Conservation (phyloP, 202 grass and related monocot species). For the Panicum hallii region DNA sequence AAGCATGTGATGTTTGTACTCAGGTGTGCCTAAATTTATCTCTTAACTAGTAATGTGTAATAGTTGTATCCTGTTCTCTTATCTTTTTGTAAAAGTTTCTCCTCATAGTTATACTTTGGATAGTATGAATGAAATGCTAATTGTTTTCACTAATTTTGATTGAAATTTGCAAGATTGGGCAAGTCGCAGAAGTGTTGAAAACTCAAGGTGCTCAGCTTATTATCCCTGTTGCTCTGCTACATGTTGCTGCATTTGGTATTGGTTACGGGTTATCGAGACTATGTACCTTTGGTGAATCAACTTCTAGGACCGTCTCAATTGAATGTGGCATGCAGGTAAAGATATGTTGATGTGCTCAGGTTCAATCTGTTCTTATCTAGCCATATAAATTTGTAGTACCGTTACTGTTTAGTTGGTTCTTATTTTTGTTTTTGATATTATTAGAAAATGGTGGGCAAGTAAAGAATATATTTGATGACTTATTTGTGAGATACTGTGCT, state of each 20-base stretch:
- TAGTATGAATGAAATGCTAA: constrained; percentile 5
- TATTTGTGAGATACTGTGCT: neutral
- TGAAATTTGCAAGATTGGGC: constrained; percentile 71
- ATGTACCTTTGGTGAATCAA: constrained; percentile 86
- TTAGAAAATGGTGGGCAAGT: neutral
- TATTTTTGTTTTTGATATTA: constrained; percentile 13
- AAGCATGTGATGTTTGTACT: constrained; percentile 19
- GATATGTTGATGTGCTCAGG: constrained; percentile 6
- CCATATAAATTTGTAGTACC: neutral
- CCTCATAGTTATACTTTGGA: neutral
- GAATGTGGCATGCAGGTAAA: constrained; percentile 99
- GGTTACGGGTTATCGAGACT: constrained; percentile 81
- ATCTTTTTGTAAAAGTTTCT: constrained; percentile 26
- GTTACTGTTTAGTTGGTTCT: constrained; percentile 21
- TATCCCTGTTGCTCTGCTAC: constrained; percentile 80
- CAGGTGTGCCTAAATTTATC: constrained; percentile 22
- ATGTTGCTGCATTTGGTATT: constrained; percentile 83
- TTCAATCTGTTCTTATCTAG: constrained; percentile 35
- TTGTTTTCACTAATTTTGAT: constrained; percentile 11
- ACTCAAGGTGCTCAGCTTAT: constrained; percentile 86
- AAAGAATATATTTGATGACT: neutral
- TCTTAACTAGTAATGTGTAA: constrained; percentile 1
- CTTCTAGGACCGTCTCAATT: constrained; percentile 93
- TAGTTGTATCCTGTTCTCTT: constrained; percentile 7
- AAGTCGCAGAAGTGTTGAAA: constrained; percentile 90